phyloP scores from a whole-genome alignment of 441 rosid species.

The Aquilaria agallochum region DNA sequence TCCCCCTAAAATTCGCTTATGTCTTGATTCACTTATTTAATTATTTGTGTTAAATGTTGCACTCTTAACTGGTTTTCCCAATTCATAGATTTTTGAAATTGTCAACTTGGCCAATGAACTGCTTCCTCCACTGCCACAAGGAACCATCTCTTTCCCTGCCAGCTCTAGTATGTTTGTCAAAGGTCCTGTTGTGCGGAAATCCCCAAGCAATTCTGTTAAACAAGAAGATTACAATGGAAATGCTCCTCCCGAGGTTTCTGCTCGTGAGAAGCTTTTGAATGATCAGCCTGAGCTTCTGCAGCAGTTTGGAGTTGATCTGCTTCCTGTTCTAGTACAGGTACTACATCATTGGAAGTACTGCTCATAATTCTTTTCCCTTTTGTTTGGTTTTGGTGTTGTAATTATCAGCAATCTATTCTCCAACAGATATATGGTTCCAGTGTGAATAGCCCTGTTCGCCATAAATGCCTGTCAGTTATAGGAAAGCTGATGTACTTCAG shows the following conservation, averaged over 20 bases:
- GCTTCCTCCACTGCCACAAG: slow-evolving; percentile 95
- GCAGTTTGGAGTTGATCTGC: slow-evolving; percentile 98
- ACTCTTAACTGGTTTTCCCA: not conserved
- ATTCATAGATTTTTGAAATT: slow-evolving; percentile 88
- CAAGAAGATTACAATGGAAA: slow-evolving; percentile 58
- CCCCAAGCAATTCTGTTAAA: slow-evolving; percentile 65
- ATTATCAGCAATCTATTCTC: slow-evolving; percentile 16
- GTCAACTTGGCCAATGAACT: slow-evolving; percentile 99
- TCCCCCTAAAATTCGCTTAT: no score
- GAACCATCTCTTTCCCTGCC: slow-evolving; percentile 84
- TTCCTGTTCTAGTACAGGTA: slow-evolving; percentile 97
- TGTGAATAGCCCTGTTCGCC: slow-evolving; percentile 92
- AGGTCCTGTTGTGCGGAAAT: slow-evolving; percentile 69
- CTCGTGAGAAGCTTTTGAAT: slow-evolving; percentile 78
- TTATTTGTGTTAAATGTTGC: slow-evolving; percentile 8
- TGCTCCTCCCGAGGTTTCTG: slow-evolving; percentile 49
- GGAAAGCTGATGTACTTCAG: slow-evolving; percentile 98
- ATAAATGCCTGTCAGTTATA: slow-evolving; percentile 95
- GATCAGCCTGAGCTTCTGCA: slow-evolving; percentile 96
- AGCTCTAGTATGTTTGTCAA: slow-evolving; percentile 65
- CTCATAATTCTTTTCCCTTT: not conserved
- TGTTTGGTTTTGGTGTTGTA: slow-evolving; percentile 10
- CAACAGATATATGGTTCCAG: slow-evolving; percentile 98
- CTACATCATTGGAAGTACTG: slow-evolving; percentile 3
- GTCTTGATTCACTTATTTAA: not conserved